Conservation (phyloP, 1,284 basidiomycete species). For the Tilletia caries region DNA sequence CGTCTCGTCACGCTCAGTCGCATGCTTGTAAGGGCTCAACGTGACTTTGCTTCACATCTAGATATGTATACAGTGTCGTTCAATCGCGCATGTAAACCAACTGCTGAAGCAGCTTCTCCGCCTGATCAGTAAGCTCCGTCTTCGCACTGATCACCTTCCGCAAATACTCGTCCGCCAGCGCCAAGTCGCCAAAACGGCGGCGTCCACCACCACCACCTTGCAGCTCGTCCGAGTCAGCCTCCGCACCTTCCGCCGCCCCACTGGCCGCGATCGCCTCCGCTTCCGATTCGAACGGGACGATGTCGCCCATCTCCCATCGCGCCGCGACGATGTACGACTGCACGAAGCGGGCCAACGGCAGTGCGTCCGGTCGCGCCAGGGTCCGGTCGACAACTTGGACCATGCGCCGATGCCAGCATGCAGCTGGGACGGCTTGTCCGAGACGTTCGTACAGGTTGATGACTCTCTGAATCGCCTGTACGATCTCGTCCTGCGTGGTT, state of each 20-base stretch:
- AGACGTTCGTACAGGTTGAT: constrained; percentile 46
- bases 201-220: too few relatives aligned
- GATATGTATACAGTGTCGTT: too few relatives aligned
- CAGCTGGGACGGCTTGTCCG: constrained; percentile 32
- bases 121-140: constrained; percentile 44
- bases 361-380: constrained; percentile 28
- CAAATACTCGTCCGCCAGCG: constrained; percentile 46
- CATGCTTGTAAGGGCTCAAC: not conserved
- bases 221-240: not conserved
- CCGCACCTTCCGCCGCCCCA: constrained; percentile 2
- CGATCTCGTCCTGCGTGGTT: constrained; percentile 41
- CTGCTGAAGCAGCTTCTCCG: constrained; percentile 46
- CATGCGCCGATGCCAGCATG: constrained; percentile 45
- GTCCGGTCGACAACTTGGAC: constrained; percentile 40
- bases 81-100: constrained; percentile 33
- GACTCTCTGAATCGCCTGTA: constrained; percentile 41
- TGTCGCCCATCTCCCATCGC: constrained; percentile 50
- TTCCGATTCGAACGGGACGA: constrained; percentile 15
- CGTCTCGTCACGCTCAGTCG: too few relatives aligned
- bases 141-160: constrained; percentile 47
- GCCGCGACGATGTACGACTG: constrained; percentile 46
- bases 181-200: constrained; percentile 36
- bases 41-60: too few relatives aligned
- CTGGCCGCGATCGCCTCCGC: constrained; percentile 8
- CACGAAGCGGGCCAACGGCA: constrained; percentile 37